Percentiles rank a stretch among this genome's conserved stretches.
Conservation (phyloP, 805 yeast genomes). For the Clavispora phyllophila region DNA sequence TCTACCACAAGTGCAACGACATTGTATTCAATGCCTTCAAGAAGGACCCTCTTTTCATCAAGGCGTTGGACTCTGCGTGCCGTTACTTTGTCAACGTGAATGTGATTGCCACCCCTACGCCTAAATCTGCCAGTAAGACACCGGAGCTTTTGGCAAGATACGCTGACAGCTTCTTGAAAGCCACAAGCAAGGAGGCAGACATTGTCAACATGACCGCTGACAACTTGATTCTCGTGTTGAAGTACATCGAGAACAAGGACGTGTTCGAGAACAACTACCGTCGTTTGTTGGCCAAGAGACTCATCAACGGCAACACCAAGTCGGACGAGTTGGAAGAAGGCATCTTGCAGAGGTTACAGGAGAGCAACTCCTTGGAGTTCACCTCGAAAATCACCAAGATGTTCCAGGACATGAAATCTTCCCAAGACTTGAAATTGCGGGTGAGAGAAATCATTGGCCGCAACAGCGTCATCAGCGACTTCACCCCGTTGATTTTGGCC, state of each 20-base stretch:
- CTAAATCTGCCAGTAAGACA: constrained; percentile 64
- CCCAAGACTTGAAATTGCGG: constrained; percentile 63
- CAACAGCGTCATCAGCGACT: constrained; percentile 39
- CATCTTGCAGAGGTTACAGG: constrained; percentile 79
- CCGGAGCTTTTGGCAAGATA: constrained; percentile 90
- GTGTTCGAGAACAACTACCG: constrained; percentile 92
- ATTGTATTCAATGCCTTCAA: constrained; percentile 66
- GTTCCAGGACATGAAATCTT: constrained; percentile 90
- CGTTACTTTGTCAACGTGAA: constrained; percentile 78
- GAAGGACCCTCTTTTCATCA: constrained; percentile 71
- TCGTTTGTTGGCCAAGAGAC: constrained; percentile 80
- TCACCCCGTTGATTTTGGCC: constrained; percentile 75
- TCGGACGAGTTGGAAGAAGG: constrained; percentile 82
- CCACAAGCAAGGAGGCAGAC: constrained; percentile 65
- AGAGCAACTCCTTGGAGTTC: constrained; percentile 86
- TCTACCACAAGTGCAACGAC: constrained; percentile 61
- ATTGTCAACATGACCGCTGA: constrained; percentile 73
- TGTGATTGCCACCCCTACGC: constrained; percentile 65
- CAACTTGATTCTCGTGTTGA: constrained; percentile 82
- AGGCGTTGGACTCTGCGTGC: constrained; percentile 87
- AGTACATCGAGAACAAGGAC: constrained; percentile 88
- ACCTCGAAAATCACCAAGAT: constrained; percentile 90
- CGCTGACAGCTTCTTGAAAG: constrained; percentile 76
- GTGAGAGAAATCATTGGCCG: constrained; percentile 43
- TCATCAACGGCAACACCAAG: constrained; percentile 80